A percentile compares a stretch with the other conserved stretches of the same genome.
Conservation (phyloP, 768 basidiomycete genomes). For the Boletus subparvulus region DNA sequence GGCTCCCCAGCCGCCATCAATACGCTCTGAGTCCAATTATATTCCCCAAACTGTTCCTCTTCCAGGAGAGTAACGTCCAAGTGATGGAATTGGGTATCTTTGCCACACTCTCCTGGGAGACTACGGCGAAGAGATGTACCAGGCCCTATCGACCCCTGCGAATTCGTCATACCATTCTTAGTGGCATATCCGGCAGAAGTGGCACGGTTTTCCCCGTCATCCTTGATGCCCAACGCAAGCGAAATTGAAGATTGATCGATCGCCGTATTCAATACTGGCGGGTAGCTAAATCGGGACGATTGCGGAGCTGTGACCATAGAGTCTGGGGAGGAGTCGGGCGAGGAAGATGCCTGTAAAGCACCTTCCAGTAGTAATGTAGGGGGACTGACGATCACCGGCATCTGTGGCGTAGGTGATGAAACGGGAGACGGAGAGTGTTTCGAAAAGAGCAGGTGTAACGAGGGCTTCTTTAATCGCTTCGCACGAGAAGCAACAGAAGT, state of each 20-base stretch:
- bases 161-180: constrained; percentile 6
- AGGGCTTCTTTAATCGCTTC: constrained; percentile 60
- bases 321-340: constrained; percentile 35
- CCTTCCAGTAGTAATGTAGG: constrained; percentile 16
- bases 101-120: constrained; percentile 19
- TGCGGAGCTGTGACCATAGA: constrained; percentile 62
- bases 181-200: constrained; percentile 11
- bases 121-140: constrained; percentile 7
- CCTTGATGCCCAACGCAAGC: constrained; percentile 29
- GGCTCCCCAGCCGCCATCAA: constrained; percentile 63
- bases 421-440: constrained; percentile 58
- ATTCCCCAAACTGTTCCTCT: constrained; percentile 45
- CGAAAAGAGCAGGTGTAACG: constrained; percentile 65
- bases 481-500: constrained; percentile 35
- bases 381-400: constrained; percentile 19
- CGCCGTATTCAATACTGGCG: constrained; percentile 59
- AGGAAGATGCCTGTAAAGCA: constrained; percentile 25
- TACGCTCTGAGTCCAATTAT: constrained; percentile 76
- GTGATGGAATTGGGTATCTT: constrained; percentile 26
- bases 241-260: constrained; percentile 58
- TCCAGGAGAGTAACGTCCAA: constrained; percentile 29
- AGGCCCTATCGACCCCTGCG: constrained; percentile 22
- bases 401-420: constrained; percentile 30
- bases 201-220: constrained; percentile 25
- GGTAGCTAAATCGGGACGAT: constrained; percentile 45